Conservation (phyloP, 352 stramenopile species). For the Globisporangium emineosum region DNA sequence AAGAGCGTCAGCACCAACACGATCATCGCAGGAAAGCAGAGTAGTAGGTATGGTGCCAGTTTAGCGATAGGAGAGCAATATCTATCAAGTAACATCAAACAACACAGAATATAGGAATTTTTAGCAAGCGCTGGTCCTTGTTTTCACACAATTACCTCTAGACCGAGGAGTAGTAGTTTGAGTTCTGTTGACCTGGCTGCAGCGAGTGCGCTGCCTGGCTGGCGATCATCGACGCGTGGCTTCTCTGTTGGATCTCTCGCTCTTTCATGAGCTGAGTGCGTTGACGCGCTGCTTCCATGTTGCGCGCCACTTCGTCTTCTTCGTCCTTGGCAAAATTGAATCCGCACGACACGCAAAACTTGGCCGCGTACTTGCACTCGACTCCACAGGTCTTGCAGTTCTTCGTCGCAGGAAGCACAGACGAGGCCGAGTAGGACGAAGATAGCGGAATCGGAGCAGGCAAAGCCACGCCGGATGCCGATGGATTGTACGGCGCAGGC, state of each 20-base stretch:
- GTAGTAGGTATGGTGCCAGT: not conserved
- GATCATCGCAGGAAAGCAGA: slow-evolving; percentile 7
- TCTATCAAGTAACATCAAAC: not conserved
- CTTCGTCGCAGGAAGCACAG: slow-evolving; percentile 43
- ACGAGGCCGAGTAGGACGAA: slow-evolving; percentile 30
- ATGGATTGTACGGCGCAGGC: slow-evolving; percentile 28
- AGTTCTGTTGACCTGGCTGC: slow-evolving; percentile 21
- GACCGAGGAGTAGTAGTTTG: slow-evolving; percentile 19
- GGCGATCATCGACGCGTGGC: slow-evolving; percentile 65
- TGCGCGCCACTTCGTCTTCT: slow-evolving; percentile 74
- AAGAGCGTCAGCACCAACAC: slow-evolving; percentile 14
- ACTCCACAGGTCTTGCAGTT: slow-evolving; percentile 62
- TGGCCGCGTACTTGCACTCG: slow-evolving; percentile 71
- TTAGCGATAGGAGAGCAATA: not conserved
- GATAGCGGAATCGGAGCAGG: slow-evolving; percentile 55
- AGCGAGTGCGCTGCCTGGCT: slow-evolving; percentile 49
- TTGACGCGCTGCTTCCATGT: slow-evolving; percentile 58
- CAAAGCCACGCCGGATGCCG: slow-evolving; percentile 37
- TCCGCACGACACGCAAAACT: slow-evolving; percentile 80
- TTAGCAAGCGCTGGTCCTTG: not conserved
- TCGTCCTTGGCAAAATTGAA: slow-evolving; percentile 79
- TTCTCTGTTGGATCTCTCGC: slow-evolving; percentile 57
- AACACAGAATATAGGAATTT: slow-evolving; percentile 2
- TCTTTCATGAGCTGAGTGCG: slow-evolving; percentile 47
- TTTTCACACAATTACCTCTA: slow-evolving; percentile 13